phyloP scores from a whole-genome alignment of 345 rosid species.

The Fremontodendron californicum region DNA sequence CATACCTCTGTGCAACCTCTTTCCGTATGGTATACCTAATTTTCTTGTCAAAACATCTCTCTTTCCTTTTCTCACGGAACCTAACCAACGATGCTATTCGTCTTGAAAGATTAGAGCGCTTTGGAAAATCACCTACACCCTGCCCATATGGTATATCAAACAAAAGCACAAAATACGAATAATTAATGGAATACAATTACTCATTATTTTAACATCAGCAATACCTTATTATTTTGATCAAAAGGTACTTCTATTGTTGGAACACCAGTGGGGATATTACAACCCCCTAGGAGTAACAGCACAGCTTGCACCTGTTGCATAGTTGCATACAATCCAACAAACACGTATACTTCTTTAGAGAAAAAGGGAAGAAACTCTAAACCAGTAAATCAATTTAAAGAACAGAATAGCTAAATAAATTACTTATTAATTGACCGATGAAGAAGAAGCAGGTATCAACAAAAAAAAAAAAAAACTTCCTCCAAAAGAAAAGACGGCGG shows the following conservation, averaged over 20 bases:
- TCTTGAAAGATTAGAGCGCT: constrained; percentile 55
- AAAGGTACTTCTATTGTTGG: constrained; percentile 44
- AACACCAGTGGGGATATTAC: constrained; percentile 48
- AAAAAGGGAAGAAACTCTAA: neutral
- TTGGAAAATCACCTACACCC: constrained; percentile 42
- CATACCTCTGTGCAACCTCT: constrained; percentile 78
- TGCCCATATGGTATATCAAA: constrained; percentile 22
- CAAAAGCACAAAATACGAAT: neutral
- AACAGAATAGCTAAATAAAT: neutral
- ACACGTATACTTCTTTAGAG: neutral
- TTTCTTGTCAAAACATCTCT: constrained; percentile 79
- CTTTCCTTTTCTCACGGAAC: constrained; percentile 72
- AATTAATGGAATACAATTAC: neutral
- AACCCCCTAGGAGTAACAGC: constrained; percentile 62
- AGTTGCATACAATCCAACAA: constrained; percentile 18
- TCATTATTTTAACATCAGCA: constrained; percentile 6
- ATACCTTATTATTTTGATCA: constrained; percentile 46
- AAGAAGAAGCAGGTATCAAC: neutral
- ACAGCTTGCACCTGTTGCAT: constrained; percentile 69
- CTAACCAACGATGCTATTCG: constrained; percentile 74
- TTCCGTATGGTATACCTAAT: constrained; percentile 66
- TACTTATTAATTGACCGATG: neutral
- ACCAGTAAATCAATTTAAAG: neutral
- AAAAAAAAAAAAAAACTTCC: neutral
- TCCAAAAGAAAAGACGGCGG: neutral